phyloP scores from a whole-genome alignment of 306 rosid genomes.

The Trichosanthes truncata region DNA sequence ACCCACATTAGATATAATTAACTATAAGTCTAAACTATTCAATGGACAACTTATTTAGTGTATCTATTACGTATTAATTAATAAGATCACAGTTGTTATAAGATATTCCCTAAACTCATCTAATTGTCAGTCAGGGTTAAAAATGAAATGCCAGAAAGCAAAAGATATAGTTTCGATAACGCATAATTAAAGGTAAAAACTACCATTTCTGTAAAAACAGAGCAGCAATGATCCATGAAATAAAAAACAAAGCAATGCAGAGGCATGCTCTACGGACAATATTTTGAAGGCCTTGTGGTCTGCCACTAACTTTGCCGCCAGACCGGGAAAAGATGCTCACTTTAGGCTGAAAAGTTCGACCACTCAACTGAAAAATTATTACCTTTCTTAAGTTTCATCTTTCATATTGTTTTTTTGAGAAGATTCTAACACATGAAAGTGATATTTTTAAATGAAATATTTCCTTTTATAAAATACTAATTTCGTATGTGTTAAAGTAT shows the following conservation, averaged over 20 bases:
- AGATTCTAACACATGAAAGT: background rate
- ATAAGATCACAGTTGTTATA: background rate
- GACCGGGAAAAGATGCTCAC: background rate
- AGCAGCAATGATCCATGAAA: background rate
- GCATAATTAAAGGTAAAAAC: background rate
- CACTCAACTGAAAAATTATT: background rate
- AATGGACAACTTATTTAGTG: background rate
- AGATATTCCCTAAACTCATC: background rate
- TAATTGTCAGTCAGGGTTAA: background rate
- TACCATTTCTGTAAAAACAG: background rate
- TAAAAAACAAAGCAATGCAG: background rate
- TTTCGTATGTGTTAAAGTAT: background rate
- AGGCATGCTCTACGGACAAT: constrained; percentile 1
- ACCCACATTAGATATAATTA: background rate
- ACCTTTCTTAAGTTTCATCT: background rate
- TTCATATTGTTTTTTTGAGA: constrained; percentile 2
- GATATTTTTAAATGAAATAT: background rate
- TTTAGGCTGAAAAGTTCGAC: constrained; percentile 5
- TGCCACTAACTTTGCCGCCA: constrained; percentile 1
- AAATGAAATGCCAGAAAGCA: background rate
- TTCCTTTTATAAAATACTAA: background rate
- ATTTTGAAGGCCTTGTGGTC: constrained; percentile 8
- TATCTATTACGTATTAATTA: background rate
- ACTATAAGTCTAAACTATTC: background rate
- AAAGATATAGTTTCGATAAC: background rate